Evolutionary conservation across 176 grass and related monocot species (phyloP).

Genomic region (Oryza coarctata): DNA sequence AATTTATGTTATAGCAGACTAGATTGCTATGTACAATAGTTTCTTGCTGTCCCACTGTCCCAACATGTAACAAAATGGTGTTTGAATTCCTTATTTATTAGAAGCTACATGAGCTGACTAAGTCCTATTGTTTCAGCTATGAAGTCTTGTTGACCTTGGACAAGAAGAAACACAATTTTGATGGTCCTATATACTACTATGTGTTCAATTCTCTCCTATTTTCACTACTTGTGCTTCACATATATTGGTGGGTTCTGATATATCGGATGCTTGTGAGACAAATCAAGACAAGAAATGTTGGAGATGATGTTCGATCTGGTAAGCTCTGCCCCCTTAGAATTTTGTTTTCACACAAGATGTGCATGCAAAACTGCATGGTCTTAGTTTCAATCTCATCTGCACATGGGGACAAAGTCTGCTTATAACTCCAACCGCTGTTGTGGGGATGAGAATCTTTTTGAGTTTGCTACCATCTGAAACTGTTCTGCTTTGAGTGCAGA

Average conservation of each 20-base stretch:
- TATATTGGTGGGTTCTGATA: slow-evolving; percentile 89
- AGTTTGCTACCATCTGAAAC: neutral
- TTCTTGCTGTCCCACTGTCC: neutral
- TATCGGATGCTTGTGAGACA: slow-evolving; percentile 83
- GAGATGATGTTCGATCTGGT: slow-evolving; percentile 89
- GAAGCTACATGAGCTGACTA: slow-evolving; percentile 12
- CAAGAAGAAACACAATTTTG: slow-evolving; percentile 87
- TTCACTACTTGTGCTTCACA: slow-evolving; percentile 68
- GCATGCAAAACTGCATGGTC: neutral
- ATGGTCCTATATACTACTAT: slow-evolving; percentile 85
- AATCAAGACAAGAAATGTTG: slow-evolving; percentile 69
- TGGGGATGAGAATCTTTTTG: neutral
- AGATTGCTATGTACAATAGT: neutral
- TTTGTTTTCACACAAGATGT: neutral
- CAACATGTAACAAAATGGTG: neutral
- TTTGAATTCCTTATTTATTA: neutral
- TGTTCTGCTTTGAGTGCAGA: slow-evolving; percentile 43
- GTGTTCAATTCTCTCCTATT: slow-evolving; percentile 81
- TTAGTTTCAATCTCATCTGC: neutral
- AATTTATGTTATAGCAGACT: neutral
- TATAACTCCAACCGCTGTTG: neutral
- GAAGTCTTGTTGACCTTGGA: slow-evolving; percentile 76
- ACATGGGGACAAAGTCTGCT: neutral
- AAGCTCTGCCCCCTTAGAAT: slow-evolving; percentile 7
- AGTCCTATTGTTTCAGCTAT: slow-evolving; percentile 51